These are phyloP conservation scores for Rhypophila decipiens DNA, from an alignment of 495 filamentous ascomycete species.

Conservation along the genomic window DNA sequence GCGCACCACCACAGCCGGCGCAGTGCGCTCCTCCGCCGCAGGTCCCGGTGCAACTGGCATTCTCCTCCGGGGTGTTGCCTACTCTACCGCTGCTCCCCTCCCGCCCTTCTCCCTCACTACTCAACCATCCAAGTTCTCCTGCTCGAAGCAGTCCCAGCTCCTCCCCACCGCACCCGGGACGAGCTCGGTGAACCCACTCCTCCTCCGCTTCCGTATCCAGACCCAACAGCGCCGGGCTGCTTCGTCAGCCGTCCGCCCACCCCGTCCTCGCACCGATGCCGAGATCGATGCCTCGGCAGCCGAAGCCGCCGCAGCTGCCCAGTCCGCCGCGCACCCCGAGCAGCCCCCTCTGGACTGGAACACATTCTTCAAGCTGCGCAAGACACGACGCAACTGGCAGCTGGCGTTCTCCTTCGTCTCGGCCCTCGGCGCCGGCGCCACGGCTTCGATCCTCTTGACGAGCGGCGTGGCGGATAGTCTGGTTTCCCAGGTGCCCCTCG, in stretches of 20 bases:
- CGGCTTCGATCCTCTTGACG: constrained; percentile 57
- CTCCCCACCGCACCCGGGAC: no score
- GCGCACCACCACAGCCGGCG: constrained; percentile 20
- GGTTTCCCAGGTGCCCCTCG: constrained; percentile 62
- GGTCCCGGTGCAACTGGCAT: constrained; percentile 22
- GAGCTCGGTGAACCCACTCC: constrained; percentile 2
- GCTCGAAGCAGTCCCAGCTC: background rate
- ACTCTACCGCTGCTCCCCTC: constrained; percentile 14
- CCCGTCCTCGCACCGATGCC: constrained; percentile 13
- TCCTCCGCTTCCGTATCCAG: constrained; percentile 8
- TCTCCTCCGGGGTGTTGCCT: constrained; percentile 24
- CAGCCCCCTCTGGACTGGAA: constrained; percentile 69
- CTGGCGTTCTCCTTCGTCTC: constrained; percentile 66
- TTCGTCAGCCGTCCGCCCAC: constrained; percentile 5
- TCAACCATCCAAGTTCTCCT: background rate
- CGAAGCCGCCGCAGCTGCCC: constrained; percentile 14
- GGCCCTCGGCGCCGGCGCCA: constrained; percentile 48
- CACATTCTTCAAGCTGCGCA: constrained; percentile 84
- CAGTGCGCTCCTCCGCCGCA: constrained; percentile 18
- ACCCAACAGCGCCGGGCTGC: constrained; percentile 5
- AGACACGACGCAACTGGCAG: constrained; percentile 74
- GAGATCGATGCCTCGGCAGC: constrained; percentile 19
- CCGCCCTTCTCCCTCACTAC: constrained; percentile 14
- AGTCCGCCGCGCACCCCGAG: constrained; percentile 18
- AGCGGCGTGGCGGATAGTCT: constrained; percentile 61